Evolutionary conservation across 352 stramenopile genomes (phyloP).

Genomic region (Achlya hypogyna): DNA sequence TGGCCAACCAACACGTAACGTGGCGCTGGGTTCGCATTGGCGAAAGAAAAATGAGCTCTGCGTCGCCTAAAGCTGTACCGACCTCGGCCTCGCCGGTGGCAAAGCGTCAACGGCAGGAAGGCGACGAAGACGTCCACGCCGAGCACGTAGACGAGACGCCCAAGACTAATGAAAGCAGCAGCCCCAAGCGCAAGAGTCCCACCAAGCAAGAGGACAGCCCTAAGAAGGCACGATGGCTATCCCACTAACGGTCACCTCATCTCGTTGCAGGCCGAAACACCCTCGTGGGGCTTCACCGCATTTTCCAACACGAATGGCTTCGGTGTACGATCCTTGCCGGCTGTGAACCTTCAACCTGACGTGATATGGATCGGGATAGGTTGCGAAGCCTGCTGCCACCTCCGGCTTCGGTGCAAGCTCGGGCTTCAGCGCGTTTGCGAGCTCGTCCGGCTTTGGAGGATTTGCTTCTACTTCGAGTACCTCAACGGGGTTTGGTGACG

Average conservation of each 20-base stretch:
- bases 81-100: neutral
- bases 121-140: neutral
- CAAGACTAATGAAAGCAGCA: neutral
- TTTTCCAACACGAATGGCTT: constrained; percentile 19
- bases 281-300: constrained; percentile 11
- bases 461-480: constrained; percentile 2
- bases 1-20: constrained; percentile 7
- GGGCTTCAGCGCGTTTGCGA: neutral
- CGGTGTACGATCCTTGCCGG: neutral
- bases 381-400: neutral
- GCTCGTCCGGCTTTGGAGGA: constrained; percentile 10
- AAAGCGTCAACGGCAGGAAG: neutral
- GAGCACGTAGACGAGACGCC: neutral
- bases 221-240: neutral
- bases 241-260: neutral
- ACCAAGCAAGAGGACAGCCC: constrained; percentile 6
- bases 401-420: neutral
- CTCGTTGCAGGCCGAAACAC: neutral
- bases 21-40: constrained; percentile 3
- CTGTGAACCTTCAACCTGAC: neutral
- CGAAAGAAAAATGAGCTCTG: constrained; percentile 6
- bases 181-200: constrained; percentile 2
- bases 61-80: neutral
- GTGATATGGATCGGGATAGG: neutral
- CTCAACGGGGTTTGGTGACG: constrained; percentile 9